These are phyloP conservation scores for Chlamydomonas sphaeroides DNA, from an alignment of 139 green algal genomes.

Conservation along the genomic window DNA sequence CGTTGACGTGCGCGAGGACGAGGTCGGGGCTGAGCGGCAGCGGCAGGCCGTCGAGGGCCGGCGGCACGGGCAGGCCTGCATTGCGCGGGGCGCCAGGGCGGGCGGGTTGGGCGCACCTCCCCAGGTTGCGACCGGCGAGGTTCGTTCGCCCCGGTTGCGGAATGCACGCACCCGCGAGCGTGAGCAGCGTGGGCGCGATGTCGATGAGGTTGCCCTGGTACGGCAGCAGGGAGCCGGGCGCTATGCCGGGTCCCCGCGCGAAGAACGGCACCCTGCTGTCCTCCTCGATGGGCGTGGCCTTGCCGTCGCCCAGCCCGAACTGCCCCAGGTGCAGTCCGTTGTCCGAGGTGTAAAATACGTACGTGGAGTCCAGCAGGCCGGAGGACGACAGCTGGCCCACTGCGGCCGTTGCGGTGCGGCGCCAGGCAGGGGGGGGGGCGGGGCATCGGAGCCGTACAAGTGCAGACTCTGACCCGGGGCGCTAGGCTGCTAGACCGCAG, in stretches of 20 bases:
- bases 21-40: background rate
- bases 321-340: conserved; percentile 47
- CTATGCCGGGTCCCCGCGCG: background rate
- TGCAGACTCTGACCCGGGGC: no score
- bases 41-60: conserved; percentile 16
- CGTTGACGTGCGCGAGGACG: background rate
- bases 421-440: no score
- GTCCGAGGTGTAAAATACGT: conserved; percentile 38
- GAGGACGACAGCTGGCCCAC: background rate
- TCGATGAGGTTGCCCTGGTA: conserved; percentile 35
- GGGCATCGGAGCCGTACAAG: no score
- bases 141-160: no score
- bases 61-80: background rate
- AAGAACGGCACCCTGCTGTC: conserved; percentile 30
- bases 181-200: conserved; percentile 19
- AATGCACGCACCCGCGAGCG: conserved; percentile 30
- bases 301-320: background rate
- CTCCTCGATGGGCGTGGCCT: conserved; percentile 15
- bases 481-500: no score
- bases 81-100: no score
- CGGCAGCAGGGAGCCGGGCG: background rate
- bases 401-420: no score
- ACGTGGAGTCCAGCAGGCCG: conserved; percentile 36
- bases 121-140: no score
- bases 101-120: no score